A percentile compares a stretch with the other conserved stretches of the same genome.
These are phyloP conservation scores for Fusarium sp. DNA, from an alignment of 2,329 filamentous ascomycete species.

Conservation along the genomic window DNA sequence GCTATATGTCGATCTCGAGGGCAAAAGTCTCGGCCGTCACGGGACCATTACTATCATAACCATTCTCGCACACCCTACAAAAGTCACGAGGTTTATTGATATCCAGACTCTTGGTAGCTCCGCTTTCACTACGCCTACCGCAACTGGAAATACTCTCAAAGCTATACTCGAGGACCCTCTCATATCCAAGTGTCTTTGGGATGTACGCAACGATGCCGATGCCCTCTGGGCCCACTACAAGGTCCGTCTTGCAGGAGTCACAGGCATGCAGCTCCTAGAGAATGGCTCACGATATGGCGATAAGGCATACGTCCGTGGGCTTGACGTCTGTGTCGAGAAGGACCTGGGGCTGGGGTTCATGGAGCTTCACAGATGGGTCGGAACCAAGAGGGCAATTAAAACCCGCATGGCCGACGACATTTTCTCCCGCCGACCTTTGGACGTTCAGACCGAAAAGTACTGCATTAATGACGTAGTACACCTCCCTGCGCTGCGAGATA, in stretches of 20 bases:
- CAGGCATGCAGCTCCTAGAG: background rate
- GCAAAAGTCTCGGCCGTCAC: background rate
- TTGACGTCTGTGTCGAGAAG: background rate
- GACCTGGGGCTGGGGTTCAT: fast-evolving
- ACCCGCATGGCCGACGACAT: background rate
- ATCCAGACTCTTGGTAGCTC: background rate
- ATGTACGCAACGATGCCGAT: background rate
- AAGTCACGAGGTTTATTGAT: background rate
- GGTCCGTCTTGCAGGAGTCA: background rate
- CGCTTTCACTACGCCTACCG: background rate
- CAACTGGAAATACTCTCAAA: background rate
- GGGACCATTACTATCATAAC: background rate
- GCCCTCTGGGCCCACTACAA: background rate
- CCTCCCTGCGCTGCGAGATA: background rate
- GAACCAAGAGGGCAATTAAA: background rate
- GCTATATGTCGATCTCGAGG: background rate
- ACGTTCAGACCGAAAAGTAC: background rate
- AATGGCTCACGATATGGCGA: fast-evolving
- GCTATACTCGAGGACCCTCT: background rate
- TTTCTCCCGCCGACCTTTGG: background rate
- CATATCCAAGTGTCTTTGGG: background rate
- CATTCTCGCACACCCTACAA: background rate
- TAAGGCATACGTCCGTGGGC: background rate
- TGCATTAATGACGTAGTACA: background rate
- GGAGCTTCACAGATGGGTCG: background rate